These are phyloP conservation scores for Endocladia muricata DNA, from an alignment of 31 red algal genomes.

Conservation along the genomic window DNA sequence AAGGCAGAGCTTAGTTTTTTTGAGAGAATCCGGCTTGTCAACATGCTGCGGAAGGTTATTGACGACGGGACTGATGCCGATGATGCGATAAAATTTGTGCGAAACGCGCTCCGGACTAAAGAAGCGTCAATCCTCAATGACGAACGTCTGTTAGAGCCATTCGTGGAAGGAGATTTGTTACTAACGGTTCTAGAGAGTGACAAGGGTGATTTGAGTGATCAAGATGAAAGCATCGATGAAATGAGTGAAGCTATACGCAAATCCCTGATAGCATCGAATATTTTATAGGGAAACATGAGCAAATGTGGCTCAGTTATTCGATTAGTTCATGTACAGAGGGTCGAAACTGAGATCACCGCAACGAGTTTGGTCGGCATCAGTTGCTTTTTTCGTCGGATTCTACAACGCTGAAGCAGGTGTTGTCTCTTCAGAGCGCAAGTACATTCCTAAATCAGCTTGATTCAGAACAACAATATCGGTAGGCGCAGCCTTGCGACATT, in stretches of 20 bases:
- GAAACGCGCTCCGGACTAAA: neutral
- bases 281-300: no score
- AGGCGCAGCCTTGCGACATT: slow-evolving; percentile 80
- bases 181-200: slow-evolving; percentile 46
- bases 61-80: slow-evolving; percentile 1
- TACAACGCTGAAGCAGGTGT: slow-evolving; percentile 80
- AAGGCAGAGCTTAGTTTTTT: slow-evolving; percentile 25
- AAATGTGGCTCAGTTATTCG: no score
- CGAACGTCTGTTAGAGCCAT: slow-evolving; percentile 33
- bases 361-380: no score
- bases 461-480: slow-evolving; percentile 93
- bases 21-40: slow-evolving; percentile 46
- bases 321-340: no score
- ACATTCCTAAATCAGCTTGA: slow-evolving; percentile 93
- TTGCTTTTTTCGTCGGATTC: neutral
- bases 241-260: slow-evolving; percentile 21
- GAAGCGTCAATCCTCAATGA: slow-evolving; percentile 19
- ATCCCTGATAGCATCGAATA: slow-evolving; percentile 18
- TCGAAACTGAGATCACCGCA: no score
- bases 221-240: slow-evolving; percentile 3
- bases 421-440: slow-evolving; percentile 79
- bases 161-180: slow-evolving; percentile 44
- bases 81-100: neutral
- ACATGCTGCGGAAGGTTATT: slow-evolving; percentile 30
- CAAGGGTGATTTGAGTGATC: slow-evolving; percentile 11